phyloP scores from a whole-genome alignment of 306 rosid genomes.

The Dicorynia guianensis region DNA sequence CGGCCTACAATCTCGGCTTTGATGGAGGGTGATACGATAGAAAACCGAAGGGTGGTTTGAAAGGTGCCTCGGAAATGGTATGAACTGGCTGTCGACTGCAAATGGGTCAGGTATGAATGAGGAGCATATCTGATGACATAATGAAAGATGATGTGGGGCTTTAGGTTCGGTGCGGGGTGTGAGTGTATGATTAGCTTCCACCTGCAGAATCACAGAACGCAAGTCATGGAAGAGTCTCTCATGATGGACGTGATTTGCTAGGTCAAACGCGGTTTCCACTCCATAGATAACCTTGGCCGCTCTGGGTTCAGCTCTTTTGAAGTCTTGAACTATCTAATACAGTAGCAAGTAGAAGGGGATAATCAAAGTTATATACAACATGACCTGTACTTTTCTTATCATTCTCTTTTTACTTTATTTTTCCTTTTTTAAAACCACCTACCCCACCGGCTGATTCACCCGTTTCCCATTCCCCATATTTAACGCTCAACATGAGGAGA shows the following conservation, averaged over 20 bases:
- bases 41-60: slow-evolving; percentile 10
- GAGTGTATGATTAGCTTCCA: neutral
- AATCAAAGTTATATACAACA: neutral
- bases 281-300: neutral
- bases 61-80: slow-evolving; percentile 1
- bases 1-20: slow-evolving; percentile 1
- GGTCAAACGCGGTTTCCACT: slow-evolving; percentile 57
- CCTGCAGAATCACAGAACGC: neutral
- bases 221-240: neutral
- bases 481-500: neutral
- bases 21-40: slow-evolving; percentile 39
- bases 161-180: neutral
- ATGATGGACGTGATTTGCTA: slow-evolving; percentile 36
- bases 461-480: neutral
- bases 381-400: neutral
- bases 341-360: too few relatives aligned
- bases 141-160: neutral
- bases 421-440: slow-evolving; percentile 17
- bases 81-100: neutral
- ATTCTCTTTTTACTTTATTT: neutral
- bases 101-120: neutral
- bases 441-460: slow-evolving; percentile 9
- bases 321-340: neutral
- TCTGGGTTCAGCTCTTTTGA: neutral
- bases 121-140: neutral